A percentile compares a stretch with the other conserved stretches of the same genome.
These are phyloP conservation scores for Chaetomium sp. DNA, from an alignment of 2,329 filamentous ascomycete genomes.

Conservation along the genomic window DNA sequence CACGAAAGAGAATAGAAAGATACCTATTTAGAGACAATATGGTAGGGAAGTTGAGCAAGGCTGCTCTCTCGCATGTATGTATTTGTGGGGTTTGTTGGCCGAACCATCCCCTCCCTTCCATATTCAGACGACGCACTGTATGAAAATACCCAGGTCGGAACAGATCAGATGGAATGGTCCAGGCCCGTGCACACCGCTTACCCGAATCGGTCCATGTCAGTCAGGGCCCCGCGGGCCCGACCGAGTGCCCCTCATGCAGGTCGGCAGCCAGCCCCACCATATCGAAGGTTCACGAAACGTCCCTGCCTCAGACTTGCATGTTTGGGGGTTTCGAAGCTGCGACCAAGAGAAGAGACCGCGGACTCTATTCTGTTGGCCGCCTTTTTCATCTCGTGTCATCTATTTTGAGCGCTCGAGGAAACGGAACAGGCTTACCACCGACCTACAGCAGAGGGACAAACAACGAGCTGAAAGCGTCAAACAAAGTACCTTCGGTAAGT, in stretches of 20 bases:
- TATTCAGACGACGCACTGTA: no score
- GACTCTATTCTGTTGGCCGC: not conserved
- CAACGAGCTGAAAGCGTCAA: not conserved
- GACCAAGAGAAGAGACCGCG: constrained; percentile 5
- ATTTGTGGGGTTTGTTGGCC: not conserved
- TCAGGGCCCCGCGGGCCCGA: not conserved
- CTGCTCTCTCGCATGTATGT: not conserved
- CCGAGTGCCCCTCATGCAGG: constrained; percentile 12
- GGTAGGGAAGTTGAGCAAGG: not conserved
- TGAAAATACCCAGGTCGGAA: no score
- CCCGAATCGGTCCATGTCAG: not conserved
- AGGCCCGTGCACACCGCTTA: not conserved
- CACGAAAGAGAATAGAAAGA: not conserved
- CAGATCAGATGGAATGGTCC: not conserved
- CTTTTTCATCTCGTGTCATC: not conserved
- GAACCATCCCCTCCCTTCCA: not conserved
- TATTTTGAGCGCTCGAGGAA: not conserved
- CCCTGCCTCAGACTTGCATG: constrained; percentile 20
- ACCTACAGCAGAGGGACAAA: not conserved
- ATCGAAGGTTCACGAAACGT: constrained; percentile 38
- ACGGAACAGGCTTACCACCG: not conserved
- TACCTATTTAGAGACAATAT: not conserved
- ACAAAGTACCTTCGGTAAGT: constrained; percentile 3
- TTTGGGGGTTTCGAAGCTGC: not conserved
- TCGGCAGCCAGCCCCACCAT: constrained; percentile 29